A percentile compares a stretch with the other conserved stretches of the same genome.
Evolutionary conservation across 2,329 filamentous ascomycete genomes (phyloP).

Genomic region (Neopestalotiopsis sp.): DNA sequence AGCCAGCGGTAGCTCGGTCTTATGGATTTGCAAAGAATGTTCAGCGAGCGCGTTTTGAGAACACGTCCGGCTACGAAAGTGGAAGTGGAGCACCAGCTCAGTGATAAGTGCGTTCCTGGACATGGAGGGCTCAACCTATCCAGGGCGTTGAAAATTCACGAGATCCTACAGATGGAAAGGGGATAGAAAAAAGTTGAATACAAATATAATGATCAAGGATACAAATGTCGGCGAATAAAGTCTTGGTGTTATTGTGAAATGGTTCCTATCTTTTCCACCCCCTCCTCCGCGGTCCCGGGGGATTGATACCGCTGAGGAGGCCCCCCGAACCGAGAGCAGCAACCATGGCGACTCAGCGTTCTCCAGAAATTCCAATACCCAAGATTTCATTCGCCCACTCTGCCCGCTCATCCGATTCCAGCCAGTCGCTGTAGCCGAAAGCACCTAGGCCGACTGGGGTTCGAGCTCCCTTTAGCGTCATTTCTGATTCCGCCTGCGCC

Average conservation of each 20-base stretch:
- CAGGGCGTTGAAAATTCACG: not conserved
- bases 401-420: constrained; percentile 34
- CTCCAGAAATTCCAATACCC: constrained; percentile 12
- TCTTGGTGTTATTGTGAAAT: not conserved
- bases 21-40: constrained; percentile 1
- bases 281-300: not conserved
- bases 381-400: constrained; percentile 37
- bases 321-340: constrained; percentile 2
- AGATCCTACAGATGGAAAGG: not conserved
- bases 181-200: not conserved
- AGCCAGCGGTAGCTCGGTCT: constrained; percentile 6
- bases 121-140: not conserved
- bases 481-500: constrained; percentile 23
- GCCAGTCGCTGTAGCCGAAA: constrained; percentile 18
- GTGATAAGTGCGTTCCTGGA: not conserved
- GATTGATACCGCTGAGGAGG: not conserved
- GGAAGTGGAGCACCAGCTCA: not conserved
- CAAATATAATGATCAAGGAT: not conserved
- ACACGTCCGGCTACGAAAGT: not conserved
- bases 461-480: constrained; percentile 18
- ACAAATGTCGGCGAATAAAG: not conserved
- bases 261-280: not conserved
- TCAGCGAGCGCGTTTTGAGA: not conserved
- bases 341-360: constrained; percentile 5
- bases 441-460: constrained; percentile 15